A percentile compares a stretch with the other conserved stretches of the same genome.
These are phyloP conservation scores for Porcisia hertigi DNA, from an alignment of 208 protist genomes.

Conservation along the genomic window DNA sequence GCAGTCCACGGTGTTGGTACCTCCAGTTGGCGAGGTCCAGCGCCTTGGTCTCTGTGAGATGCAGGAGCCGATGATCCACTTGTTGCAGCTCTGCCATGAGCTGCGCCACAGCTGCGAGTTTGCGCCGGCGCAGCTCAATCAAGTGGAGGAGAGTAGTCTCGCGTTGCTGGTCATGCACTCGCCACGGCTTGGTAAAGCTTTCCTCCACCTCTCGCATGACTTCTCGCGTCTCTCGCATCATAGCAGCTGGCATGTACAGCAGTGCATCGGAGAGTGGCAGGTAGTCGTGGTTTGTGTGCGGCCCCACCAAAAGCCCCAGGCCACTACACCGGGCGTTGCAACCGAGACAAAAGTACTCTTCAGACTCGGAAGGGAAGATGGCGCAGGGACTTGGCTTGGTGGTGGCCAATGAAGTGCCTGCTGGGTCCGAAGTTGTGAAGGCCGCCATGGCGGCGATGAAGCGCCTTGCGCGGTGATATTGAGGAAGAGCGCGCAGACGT, in stretches of 20 bases:
- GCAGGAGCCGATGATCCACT: constrained; percentile 43
- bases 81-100: constrained; percentile 40
- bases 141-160: constrained; percentile 34
- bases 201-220: constrained; percentile 39
- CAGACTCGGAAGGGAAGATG: constrained; percentile 30
- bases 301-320: constrained; percentile 60
- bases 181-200: constrained; percentile 37
- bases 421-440: background rate
- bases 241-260: constrained; percentile 42
- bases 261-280: constrained; percentile 54
- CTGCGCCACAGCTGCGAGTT: constrained; percentile 37
- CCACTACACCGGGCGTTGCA: constrained; percentile 61
- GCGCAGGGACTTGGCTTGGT: constrained; percentile 13
- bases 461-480: background rate
- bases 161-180: constrained; percentile 39
- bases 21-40: constrained; percentile 61
- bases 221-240: constrained; percentile 45
- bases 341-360: constrained; percentile 62
- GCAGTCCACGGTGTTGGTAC: constrained; percentile 35
- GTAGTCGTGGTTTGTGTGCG: constrained; percentile 68
- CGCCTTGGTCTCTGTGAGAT: constrained; percentile 38
- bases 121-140: constrained; percentile 23
- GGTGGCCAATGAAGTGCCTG: background rate
- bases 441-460: background rate
- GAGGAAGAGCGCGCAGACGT: background rate